Evolutionary conservation across 2,329 filamentous ascomycete genomes (phyloP).

Genomic region (Drechslerella coelobrocha): DNA sequence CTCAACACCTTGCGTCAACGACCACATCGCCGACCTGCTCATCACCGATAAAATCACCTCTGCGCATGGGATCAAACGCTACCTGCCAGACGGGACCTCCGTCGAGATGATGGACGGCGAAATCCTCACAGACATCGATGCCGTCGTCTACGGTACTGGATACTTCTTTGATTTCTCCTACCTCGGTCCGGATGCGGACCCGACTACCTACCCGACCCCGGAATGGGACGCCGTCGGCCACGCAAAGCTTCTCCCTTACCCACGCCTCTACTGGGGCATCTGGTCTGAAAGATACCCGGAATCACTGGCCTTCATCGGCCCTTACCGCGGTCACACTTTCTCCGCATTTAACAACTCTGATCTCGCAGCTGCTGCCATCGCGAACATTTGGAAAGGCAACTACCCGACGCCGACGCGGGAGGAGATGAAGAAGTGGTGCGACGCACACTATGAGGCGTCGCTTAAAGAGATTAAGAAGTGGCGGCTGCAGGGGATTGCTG

Average conservation of each 20-base stretch:
- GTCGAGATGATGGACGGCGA: slow-evolving; percentile 56
- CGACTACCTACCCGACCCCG: slow-evolving; percentile 37
- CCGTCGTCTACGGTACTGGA: slow-evolving; percentile 58
- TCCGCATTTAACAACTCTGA: slow-evolving; percentile 55
- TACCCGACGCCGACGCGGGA: slow-evolving; percentile 52
- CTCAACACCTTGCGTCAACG: slow-evolving; percentile 55
- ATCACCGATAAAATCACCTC: slow-evolving; percentile 55
- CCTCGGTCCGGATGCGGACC: slow-evolving; percentile 54
- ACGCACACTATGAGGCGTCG: slow-evolving; percentile 17
- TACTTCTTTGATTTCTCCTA: slow-evolving; percentile 56
- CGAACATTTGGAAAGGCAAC: slow-evolving; percentile 56
- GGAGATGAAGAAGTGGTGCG: slow-evolving; percentile 55
- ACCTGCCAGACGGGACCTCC: slow-evolving; percentile 52
- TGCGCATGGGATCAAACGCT: slow-evolving; percentile 53
- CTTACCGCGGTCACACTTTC: slow-evolving; percentile 44
- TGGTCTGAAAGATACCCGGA: slow-evolving; percentile 55
- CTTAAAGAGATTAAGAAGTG: slow-evolving; percentile 7
- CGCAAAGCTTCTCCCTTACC: slow-evolving; percentile 44
- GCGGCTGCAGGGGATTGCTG: slow-evolving; percentile 21
- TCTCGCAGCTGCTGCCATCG: slow-evolving; percentile 55
- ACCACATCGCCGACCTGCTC: slow-evolving; percentile 55
- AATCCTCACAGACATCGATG: slow-evolving; percentile 56
- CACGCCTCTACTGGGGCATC: slow-evolving; percentile 56
- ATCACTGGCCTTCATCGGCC: slow-evolving; percentile 56
- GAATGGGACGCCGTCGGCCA: slow-evolving; percentile 25